Conservation (phyloP, 345 rosid genomes). For the Camelina sativa region DNA sequence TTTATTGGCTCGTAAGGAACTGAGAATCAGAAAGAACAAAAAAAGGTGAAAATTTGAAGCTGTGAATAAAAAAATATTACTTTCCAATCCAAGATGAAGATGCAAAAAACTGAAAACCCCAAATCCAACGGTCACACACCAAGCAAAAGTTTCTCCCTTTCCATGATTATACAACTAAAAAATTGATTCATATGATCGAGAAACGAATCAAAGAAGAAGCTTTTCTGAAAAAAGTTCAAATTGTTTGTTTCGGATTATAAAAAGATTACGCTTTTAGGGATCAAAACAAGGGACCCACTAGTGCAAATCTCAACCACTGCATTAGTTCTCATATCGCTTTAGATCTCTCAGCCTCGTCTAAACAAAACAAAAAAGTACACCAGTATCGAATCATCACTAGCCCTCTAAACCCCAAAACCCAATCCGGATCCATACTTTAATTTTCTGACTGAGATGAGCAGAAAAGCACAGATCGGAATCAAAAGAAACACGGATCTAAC, state of each 20-base stretch:
- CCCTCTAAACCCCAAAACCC: slow-evolving; percentile 7
- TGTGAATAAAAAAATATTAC: neutral
- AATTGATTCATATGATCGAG: neutral
- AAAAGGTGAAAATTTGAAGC: neutral
- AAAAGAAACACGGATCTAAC: slow-evolving; percentile 40
- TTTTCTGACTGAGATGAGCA: too few species aligned
- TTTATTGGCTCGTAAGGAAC: slow-evolving; percentile 46
- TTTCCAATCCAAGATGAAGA: neutral
- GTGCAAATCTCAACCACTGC: slow-evolving; percentile 23
- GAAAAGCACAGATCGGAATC: slow-evolving; percentile 12
- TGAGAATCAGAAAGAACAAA: slow-evolving; percentile 32
- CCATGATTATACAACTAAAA: neutral
- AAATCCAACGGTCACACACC: neutral
- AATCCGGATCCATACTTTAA: slow-evolving; percentile 34
- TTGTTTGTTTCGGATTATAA: neutral
- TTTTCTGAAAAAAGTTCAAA: neutral
- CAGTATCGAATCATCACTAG: slow-evolving; percentile 19
- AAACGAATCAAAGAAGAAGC: slow-evolving; percentile 15
- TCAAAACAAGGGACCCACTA: slow-evolving; percentile 23
- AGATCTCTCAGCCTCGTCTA: slow-evolving; percentile 22
- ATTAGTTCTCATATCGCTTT: too few species aligned
- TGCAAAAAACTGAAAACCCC: neutral
- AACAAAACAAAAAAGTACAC: neutral
- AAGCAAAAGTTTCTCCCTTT: slow-evolving; percentile 1
- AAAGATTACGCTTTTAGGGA: neutral